These are phyloP conservation scores for Lecanicillium sp. DNA, from an alignment of 2,329 filamentous ascomycete species.

Conservation along the genomic window DNA sequence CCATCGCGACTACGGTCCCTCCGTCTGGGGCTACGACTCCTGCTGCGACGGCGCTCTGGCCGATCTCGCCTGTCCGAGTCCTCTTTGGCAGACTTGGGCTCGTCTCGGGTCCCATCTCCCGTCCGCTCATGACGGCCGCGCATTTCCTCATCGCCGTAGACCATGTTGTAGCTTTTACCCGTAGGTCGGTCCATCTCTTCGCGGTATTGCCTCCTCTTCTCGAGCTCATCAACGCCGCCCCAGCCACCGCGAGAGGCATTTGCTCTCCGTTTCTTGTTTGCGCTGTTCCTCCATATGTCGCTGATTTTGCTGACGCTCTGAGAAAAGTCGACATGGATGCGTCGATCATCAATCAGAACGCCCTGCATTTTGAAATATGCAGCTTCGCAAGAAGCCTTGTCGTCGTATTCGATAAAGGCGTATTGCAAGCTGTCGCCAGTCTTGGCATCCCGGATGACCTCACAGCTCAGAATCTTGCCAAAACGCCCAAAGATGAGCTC, in stretches of 20 bases:
- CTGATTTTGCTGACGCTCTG: slow-evolving; percentile 87
- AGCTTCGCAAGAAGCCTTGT: slow-evolving; percentile 85
- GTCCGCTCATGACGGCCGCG: slow-evolving; percentile 39
- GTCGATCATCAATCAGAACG: slow-evolving; percentile 90
- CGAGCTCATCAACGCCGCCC: slow-evolving; percentile 79
- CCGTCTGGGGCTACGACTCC: slow-evolving; percentile 33
- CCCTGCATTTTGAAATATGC: slow-evolving; percentile 99
- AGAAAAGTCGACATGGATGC: slow-evolving; percentile 97
- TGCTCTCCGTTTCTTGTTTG: slow-evolving; percentile 68
- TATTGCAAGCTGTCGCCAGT: slow-evolving; percentile 95
- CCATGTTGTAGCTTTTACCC: slow-evolving; percentile 60
- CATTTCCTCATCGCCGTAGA: slow-evolving; percentile 69
- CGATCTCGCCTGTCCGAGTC: background rate
- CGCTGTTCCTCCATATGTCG: slow-evolving; percentile 78
- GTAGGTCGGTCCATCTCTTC: slow-evolving; percentile 45
- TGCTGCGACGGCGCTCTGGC: slow-evolving; percentile 22
- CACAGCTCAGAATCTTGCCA: slow-evolving; percentile 88
- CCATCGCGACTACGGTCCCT: slow-evolving; percentile 24
- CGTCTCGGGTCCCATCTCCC: slow-evolving; percentile 17
- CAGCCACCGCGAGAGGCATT: slow-evolving; percentile 63
- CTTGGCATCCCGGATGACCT: slow-evolving; percentile 89
- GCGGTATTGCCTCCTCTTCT: slow-evolving; percentile 86
- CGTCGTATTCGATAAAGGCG: slow-evolving; percentile 93
- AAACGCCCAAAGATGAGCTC: slow-evolving; percentile 96
- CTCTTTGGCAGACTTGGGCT: slow-evolving; percentile 6